Base-by-base conservation (phyloP, 2,329 filamentous ascomycete genomes). In the Xylariaceae sp. region DNA sequence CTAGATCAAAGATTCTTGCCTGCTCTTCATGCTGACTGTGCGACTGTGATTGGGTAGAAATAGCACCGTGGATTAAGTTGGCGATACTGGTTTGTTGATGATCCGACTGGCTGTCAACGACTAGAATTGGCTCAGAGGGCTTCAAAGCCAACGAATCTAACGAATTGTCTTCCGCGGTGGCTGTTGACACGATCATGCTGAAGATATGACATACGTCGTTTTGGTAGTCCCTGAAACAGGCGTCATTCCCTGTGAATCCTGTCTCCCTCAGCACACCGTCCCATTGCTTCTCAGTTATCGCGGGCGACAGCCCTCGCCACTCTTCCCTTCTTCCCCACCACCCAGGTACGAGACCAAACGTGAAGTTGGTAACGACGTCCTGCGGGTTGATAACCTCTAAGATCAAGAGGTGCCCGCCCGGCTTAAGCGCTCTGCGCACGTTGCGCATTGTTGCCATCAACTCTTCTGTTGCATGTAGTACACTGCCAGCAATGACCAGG, bases 341-440 rank as follows among this genome's bases (percentile, higher is more conserved):
- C 37, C 59, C 59, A 9, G 56, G 56, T 10, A 62, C 48, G 10
- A 57, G 43, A 40, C 59, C 59, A 47, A 67, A 69, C 2, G 45
- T 61, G 43, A 68, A 67, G 42, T 68, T 66, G 10, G 60, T 62
- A n/a, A 59, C 58, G 21, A 65, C 46, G 16, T 62, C 61, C 18
- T 64, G 50, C 3, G 66, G 63, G 7, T 53, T 52, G 21, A 65
- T 58, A 16, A 56, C 59, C 21, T 61, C 59, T 2, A 59, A 50
- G 19, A 59, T 48, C 2, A 59, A 20, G 16, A 61, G 44, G 40
- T 61, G 50, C 0, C 59, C 59, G 3, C 47, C 48, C 2, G 56
- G 40, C 23, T 61, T 61, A 2, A 61, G 50, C 1, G 47, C 46
- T 1, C 23, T 57, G 29, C 59, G 59, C n/a, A 59, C 53, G 26